Evolutionary conservation across 768 basidiomycete species (phyloP).

Genomic region (Hericium erinaceus): DNA sequence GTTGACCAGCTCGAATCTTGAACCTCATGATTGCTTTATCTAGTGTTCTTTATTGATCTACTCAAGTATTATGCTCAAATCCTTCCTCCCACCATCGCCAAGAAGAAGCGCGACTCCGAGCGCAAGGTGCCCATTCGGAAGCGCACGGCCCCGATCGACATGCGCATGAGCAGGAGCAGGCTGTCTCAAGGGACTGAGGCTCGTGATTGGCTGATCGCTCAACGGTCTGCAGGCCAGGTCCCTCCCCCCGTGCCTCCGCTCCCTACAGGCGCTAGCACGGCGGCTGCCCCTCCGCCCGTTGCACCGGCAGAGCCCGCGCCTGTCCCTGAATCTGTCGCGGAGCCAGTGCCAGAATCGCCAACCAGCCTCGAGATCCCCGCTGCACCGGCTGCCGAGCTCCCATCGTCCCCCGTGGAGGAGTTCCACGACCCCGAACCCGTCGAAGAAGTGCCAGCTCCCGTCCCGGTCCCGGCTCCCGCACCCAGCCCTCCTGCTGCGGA

Average conservation of each 20-base stretch:
- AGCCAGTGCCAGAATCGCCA: neutral
- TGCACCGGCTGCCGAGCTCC: neutral
- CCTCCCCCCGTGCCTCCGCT: constrained; percentile 11
- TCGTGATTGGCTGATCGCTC: constrained; percentile 61
- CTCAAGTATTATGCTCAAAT: constrained; percentile 65
- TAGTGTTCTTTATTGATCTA: constrained; percentile 82
- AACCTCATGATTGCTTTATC: neutral
- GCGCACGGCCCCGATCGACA: constrained; percentile 80
- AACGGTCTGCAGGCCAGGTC: constrained; percentile 27
- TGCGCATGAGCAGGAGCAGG: constrained; percentile 74
- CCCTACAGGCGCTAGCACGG: constrained; percentile 2
- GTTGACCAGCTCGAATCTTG: neutral
- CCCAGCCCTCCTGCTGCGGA: constrained; percentile 13
- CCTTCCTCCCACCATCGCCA: constrained; percentile 72
- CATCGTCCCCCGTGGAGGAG: constrained; percentile 1
- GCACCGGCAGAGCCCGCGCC: constrained; percentile 15
- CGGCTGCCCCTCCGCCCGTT: constrained; percentile 18
- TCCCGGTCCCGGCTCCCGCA: constrained; percentile 15
- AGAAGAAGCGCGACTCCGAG: constrained; percentile 83
- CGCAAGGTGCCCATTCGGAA: constrained; percentile 77
- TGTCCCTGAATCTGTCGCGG: constrained; percentile 4
- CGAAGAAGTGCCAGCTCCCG: neutral
- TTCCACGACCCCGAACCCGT: neutral
- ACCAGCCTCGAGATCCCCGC: neutral
- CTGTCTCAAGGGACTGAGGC: constrained; percentile 66